Percentiles rank a stretch among this genome's conserved stretches.
Evolutionary conservation across 768 basidiomycete species (phyloP).

Genomic region (Fomitopsis pulvina): DNA sequence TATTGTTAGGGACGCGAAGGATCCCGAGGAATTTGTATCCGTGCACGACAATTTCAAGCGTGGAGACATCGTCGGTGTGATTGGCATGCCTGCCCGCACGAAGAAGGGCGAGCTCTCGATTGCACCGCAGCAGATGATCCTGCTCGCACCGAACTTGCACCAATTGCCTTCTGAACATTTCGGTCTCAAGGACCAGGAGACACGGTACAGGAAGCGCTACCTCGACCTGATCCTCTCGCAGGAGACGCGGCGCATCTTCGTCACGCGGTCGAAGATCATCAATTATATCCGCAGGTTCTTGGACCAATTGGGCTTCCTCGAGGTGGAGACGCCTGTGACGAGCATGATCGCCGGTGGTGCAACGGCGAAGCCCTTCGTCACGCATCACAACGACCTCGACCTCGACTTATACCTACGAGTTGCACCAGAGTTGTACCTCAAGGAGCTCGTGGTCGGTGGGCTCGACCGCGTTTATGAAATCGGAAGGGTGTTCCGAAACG

Average conservation of each 20-base stretch:
- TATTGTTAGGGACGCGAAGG: constrained; percentile 48
- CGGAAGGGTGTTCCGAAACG: constrained; percentile 96
- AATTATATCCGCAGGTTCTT: constrained; percentile 91
- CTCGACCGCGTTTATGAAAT: constrained; percentile 98
- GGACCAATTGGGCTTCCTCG: constrained; percentile 89
- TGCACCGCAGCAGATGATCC: constrained; percentile 68
- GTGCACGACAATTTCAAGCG: constrained; percentile 86
- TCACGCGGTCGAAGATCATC: constrained; percentile 84
- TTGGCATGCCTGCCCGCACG: constrained; percentile 83
- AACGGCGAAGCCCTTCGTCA: constrained; percentile 97
- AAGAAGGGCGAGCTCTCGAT: constrained; percentile 96
- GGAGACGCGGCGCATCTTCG: constrained; percentile 82
- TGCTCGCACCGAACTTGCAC: constrained; percentile 94
- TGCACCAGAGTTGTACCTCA: constrained; percentile 96
- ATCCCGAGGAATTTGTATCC: constrained; percentile 58
- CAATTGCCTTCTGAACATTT: constrained; percentile 90
- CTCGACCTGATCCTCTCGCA: constrained; percentile 96
- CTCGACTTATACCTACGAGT: constrained; percentile 96
- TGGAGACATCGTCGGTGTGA: constrained; percentile 94
- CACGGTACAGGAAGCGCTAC: constrained; percentile 97
- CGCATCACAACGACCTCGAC: constrained; percentile 97
- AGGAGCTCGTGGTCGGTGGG: constrained; percentile 95
- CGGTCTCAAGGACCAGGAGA: constrained; percentile 96
- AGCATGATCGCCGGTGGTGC: constrained; percentile 95
- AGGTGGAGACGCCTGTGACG: constrained; percentile 99